Evolutionary conservation across 768 basidiomycete species (phyloP), one percentile per base, ranked within the genome.

Genomic region (Agaricus sinodeliciosus): DNA sequence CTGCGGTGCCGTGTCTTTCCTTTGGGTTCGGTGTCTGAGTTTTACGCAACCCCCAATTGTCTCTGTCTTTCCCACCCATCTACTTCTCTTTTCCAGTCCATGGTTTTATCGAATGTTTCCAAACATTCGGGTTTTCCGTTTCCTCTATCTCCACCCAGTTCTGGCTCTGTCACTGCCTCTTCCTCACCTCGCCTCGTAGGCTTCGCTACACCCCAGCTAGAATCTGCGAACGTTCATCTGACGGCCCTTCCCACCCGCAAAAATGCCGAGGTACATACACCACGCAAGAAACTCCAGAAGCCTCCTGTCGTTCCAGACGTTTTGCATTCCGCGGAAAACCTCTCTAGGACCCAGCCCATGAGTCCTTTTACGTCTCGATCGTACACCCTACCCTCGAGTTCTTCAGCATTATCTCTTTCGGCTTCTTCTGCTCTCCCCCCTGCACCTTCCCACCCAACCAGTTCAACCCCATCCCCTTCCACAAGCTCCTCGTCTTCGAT

Each of bases 131-230:
- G 59, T n/a, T 69, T 68, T 55, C 65, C 58, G 39, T 77, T 76
- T 55, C 76, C 75, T 1, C 66, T 73, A 42, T 76, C 77, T n/a
- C 76, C 77, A 27, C 69, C 77, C 8, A 72, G 67, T 51, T 76
- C 78, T 28, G 68, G 72, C 25, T 61, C 72, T 26, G 62, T 63
- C 36, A 73, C 73, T 12, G 70, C 72, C 4, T 59, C 63, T 26
- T 68, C 75, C 43, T 75, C 76, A 1, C 71, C 73, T 48, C 63
- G 62, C 31, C 54, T 69, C 5, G 58, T 63, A 26, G 55, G 64
- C 9, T 57, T 65, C 28, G 19, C 55, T 8, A 55, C 64, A 22
- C 62, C 66, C 51, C 57, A 67, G 25, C 65, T 60, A 31, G 58
- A 65, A 22, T 57, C 62, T 48, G 44, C 62, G 50, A 57, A 66